These are phyloP conservation scores for Russula vinacea DNA, from an alignment of 768 basidiomycete species.

Conservation along the genomic window DNA sequence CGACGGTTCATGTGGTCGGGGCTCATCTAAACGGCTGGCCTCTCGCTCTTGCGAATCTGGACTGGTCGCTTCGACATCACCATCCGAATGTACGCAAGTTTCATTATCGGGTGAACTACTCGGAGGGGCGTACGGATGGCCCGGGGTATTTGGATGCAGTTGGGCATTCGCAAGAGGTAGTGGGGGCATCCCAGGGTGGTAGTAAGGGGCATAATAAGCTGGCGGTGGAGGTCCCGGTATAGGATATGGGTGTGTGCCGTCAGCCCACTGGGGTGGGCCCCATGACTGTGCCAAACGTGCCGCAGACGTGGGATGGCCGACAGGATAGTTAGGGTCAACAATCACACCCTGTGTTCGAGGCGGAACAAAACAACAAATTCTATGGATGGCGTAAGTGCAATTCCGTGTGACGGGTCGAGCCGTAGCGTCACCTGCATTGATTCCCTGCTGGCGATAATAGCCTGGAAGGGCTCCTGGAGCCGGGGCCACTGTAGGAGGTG, in stretches of 20 bases:
- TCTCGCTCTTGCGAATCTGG: slow-evolving; percentile 19
- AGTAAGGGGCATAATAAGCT: slow-evolving; percentile 25
- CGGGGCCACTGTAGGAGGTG: slow-evolving; percentile 39
- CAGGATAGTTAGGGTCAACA: slow-evolving; percentile 44
- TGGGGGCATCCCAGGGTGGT: slow-evolving; percentile 32
- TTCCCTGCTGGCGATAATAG: slow-evolving; percentile 67
- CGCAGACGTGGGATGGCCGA: slow-evolving; percentile 54
- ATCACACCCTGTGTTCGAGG: slow-evolving; percentile 41
- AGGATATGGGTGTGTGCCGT: slow-evolving; percentile 33
- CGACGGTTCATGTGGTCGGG: slow-evolving; percentile 16
- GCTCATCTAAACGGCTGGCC: slow-evolving; percentile 2
- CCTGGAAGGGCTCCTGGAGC: slow-evolving; percentile 43
- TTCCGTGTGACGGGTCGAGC: neutral
- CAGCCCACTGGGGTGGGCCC: slow-evolving; percentile 41
- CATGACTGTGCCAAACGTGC: slow-evolving; percentile 41
- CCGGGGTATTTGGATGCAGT: slow-evolving; percentile 10
- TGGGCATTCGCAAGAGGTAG: slow-evolving; percentile 29
- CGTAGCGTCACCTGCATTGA: slow-evolving; percentile 42
- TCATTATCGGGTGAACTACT: slow-evolving; percentile 8
- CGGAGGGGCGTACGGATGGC: slow-evolving; percentile 10
- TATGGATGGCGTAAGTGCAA: slow-evolving; percentile 10
- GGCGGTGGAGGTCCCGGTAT: slow-evolving; percentile 25
- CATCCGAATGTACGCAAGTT: slow-evolving; percentile 17
- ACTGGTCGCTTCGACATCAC: slow-evolving; percentile 15
- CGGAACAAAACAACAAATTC: slow-evolving; percentile 29